phyloP scores from a whole-genome alignment of 2,329 filamentous ascomycete species.

The Alternaria sp. region DNA sequence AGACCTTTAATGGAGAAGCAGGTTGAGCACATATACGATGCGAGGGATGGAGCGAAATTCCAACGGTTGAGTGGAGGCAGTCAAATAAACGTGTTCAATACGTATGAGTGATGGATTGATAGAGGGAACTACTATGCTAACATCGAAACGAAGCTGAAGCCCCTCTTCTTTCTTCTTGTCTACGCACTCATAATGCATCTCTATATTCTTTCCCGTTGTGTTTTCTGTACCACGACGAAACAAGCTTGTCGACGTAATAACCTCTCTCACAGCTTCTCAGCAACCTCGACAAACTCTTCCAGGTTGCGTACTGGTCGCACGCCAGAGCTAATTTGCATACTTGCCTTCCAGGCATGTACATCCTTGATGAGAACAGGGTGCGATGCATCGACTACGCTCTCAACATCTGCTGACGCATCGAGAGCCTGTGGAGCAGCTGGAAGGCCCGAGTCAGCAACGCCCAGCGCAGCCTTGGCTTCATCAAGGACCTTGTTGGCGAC shows the following conservation, averaged over 20 bases:
- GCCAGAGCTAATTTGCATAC: conserved; percentile 75
- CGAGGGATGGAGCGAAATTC: neutral
- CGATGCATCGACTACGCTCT: conserved; percentile 37
- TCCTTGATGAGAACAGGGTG: conserved; percentile 73
- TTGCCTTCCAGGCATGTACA: conserved; percentile 80
- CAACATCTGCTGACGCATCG: conserved; percentile 32
- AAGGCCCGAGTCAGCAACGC: conserved; percentile 42
- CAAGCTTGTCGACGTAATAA: rapidly evolving
- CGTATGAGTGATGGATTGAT: neutral
- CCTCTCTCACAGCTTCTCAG: conserved; percentile 30
- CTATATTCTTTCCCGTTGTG: neutral
- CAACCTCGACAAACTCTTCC: conserved; percentile 80
- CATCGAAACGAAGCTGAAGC: neutral
- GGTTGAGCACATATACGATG: neutral
- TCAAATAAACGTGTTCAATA: neutral
- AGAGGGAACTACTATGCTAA: neutral
- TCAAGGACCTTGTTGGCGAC: conserved; percentile 60
- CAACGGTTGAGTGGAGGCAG: neutral
- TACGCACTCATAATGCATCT: conserved; percentile 2
- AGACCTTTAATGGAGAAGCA: neutral
- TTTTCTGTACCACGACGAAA: neutral
- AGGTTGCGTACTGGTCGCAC: conserved; percentile 77
- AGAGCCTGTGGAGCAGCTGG: conserved; percentile 55
- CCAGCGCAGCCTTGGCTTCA: conserved; percentile 60
- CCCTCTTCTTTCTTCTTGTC: neutral